Conservation (phyloP, 208 protist species). For the Crithidia bombi region DNA sequence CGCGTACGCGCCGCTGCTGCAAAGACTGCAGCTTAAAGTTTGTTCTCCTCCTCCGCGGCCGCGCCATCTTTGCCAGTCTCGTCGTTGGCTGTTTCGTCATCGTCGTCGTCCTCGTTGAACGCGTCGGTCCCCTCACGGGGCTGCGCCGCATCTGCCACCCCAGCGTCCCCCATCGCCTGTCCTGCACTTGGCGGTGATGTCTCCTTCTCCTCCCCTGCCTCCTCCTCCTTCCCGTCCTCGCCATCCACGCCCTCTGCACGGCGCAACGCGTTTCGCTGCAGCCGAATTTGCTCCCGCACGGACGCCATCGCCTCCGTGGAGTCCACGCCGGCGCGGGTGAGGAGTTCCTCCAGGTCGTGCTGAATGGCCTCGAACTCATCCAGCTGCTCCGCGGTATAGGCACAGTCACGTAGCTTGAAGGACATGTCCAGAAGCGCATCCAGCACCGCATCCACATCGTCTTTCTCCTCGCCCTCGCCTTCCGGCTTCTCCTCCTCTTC, state of each 20-base stretch:
- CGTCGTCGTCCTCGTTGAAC: slow-evolving; percentile 42
- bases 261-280: slow-evolving; percentile 39
- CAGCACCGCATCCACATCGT: slow-evolving; percentile 27
- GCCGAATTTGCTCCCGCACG: slow-evolving; percentile 58
- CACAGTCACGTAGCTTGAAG: slow-evolving; percentile 48
- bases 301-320: slow-evolving; percentile 44
- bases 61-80: slow-evolving; percentile 10
- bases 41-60: neutral
- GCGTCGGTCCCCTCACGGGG: slow-evolving; percentile 4
- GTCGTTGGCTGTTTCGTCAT: slow-evolving; percentile 29
- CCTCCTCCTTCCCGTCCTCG: slow-evolving; percentile 14
- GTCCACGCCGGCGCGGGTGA: slow-evolving; percentile 20
- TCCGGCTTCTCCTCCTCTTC: slow-evolving; percentile 19
- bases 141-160: slow-evolving; percentile 1
- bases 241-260: slow-evolving; percentile 17
- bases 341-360: slow-evolving; percentile 20
- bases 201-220: neutral
- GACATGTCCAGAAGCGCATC: slow-evolving; percentile 59
- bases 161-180: neutral
- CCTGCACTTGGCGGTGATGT: neutral
- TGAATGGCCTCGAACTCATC: slow-evolving; percentile 49
- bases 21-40: neutral
- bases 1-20: too few species aligned
- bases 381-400: slow-evolving; percentile 49
- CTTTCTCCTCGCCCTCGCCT: slow-evolving; percentile 19